Percentiles rank a stretch among this genome's conserved stretches.
Conservation (phyloP, 495 filamentous ascomycete genomes). For the Xylaria intraflava region DNA sequence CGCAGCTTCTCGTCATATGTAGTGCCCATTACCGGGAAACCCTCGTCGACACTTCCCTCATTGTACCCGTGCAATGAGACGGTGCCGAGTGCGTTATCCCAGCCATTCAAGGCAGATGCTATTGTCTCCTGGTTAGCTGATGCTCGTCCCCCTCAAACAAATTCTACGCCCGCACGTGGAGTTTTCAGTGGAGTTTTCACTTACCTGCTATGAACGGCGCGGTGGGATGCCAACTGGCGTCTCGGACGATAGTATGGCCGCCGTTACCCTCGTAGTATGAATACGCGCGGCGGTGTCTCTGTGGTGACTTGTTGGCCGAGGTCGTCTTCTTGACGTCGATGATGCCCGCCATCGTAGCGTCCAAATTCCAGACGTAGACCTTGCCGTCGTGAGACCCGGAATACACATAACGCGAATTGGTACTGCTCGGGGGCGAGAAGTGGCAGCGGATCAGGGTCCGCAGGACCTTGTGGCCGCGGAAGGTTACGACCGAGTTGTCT, state of each 20-base stretch:
- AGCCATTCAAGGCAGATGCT: slow-evolving; percentile 80
- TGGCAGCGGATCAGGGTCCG: slow-evolving; percentile 91
- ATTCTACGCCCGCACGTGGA: not conserved
- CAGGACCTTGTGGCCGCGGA: slow-evolving; percentile 79
- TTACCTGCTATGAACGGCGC: slow-evolving; percentile 83
- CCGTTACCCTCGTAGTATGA: slow-evolving; percentile 32
- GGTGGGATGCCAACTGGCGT: slow-evolving; percentile 92
- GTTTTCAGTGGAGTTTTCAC: slow-evolving; percentile 14
- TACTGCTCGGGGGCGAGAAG: slow-evolving; percentile 84
- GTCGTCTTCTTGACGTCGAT: slow-evolving; percentile 74
- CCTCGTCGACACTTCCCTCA: slow-evolving; percentile 59
- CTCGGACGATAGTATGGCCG: slow-evolving; percentile 81
- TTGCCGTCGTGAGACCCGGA: slow-evolving; percentile 80
- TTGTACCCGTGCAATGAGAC: slow-evolving; percentile 74
- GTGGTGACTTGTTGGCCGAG: slow-evolving; percentile 6
- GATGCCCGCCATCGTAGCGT: slow-evolving; percentile 75
- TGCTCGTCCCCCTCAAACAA: not conserved
- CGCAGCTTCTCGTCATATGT: slow-evolving; percentile 47
- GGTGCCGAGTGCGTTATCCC: slow-evolving; percentile 60
- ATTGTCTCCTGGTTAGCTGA: slow-evolving; percentile 7
- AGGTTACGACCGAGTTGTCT: slow-evolving; percentile 90
- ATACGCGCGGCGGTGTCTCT: slow-evolving; percentile 20
- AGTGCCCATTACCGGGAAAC: slow-evolving; percentile 51
- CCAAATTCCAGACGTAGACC: slow-evolving; percentile 89
- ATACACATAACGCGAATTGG: slow-evolving; percentile 89